Evolutionary conservation across 768 basidiomycete genomes (phyloP).

Genomic region (Leccinum longicurvipes): DNA sequence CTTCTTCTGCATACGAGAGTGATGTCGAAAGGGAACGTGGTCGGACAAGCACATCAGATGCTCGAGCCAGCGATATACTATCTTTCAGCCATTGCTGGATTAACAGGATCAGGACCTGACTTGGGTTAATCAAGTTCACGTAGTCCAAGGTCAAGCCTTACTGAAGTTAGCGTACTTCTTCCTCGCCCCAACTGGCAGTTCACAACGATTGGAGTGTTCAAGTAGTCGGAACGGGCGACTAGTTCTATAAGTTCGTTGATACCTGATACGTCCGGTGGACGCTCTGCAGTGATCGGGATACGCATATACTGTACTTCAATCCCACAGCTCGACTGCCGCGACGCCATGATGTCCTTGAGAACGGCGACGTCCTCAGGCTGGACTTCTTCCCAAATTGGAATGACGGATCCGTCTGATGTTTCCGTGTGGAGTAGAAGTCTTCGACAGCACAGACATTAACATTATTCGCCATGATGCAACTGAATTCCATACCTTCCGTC

Average conservation of each 20-base stretch:
- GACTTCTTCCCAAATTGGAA: constrained; percentile 95
- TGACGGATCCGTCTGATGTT: constrained; percentile 78
- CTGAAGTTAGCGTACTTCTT: constrained; percentile 87
- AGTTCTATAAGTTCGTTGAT: constrained; percentile 76
- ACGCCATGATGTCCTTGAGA: constrained; percentile 84
- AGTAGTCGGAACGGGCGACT: constrained; percentile 63
- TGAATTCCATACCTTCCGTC: constrained; percentile 64
- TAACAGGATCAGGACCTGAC: constrained; percentile 73
- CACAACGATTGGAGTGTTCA: constrained; percentile 79
- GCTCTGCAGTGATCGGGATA: constrained; percentile 92
- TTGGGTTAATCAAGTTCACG: constrained; percentile 1
- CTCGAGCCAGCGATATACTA: constrained; percentile 29
- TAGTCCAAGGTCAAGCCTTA: constrained; percentile 31
- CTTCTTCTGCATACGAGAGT: constrained; percentile 28
- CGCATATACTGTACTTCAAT: constrained; percentile 75
- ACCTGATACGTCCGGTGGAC: constrained; percentile 70
- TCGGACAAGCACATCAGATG: constrained; percentile 29
- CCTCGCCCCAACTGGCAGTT: constrained; percentile 96
- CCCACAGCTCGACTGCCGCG: constrained; percentile 41
- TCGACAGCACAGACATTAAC: not conserved
- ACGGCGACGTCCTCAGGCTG: constrained; percentile 67
- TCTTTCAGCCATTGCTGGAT: constrained; percentile 79
- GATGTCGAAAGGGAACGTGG: constrained; percentile 45
- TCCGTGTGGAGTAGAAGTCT: constrained; percentile 91
- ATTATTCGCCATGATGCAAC: not conserved